phyloP scores from a whole-genome alignment of 164 flowering plant species.

The Liriodendron chinense region DNA sequence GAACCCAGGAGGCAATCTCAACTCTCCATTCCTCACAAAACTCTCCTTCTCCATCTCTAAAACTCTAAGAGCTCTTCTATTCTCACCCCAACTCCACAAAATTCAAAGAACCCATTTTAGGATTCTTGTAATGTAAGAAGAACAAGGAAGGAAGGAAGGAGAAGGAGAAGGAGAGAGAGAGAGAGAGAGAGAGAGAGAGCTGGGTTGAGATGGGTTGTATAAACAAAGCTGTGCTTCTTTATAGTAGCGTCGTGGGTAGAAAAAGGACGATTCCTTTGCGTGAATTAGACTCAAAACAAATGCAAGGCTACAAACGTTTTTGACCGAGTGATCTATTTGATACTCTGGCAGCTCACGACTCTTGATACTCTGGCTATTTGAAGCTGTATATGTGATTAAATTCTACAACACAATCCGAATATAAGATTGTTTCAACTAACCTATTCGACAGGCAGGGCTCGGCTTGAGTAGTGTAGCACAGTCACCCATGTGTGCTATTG shows the following conservation, averaged over 20 bases:
- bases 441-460: too few species aligned
- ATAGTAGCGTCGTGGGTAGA: conserved; percentile 27
- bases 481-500: too few species aligned
- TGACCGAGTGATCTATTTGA: too few species aligned
- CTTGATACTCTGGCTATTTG: too few species aligned
- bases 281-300: conserved; percentile 43
- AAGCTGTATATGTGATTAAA: background rate
- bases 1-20: conserved; percentile 76
- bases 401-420: conserved; percentile 18
- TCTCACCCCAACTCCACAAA: conserved; percentile 1
- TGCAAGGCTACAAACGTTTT: too few species aligned
- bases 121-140: background rate
- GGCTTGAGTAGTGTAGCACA: too few species aligned
- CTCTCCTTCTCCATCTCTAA: conserved; percentile 40
- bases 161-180: background rate
- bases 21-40: conserved; percentile 49
- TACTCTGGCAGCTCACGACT: too few species aligned
- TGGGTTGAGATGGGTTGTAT: background rate
- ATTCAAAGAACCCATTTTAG: background rate
- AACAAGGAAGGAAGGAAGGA: background rate
- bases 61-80: background rate
- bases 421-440: background rate
- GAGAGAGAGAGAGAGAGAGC: background rate
- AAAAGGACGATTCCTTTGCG: conserved; percentile 38
- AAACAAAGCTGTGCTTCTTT: conserved; percentile 21